These are phyloP conservation scores for Singerocomus inundabilis DNA, from an alignment of 1,284 basidiomycete genomes.

Conservation along the genomic window DNA sequence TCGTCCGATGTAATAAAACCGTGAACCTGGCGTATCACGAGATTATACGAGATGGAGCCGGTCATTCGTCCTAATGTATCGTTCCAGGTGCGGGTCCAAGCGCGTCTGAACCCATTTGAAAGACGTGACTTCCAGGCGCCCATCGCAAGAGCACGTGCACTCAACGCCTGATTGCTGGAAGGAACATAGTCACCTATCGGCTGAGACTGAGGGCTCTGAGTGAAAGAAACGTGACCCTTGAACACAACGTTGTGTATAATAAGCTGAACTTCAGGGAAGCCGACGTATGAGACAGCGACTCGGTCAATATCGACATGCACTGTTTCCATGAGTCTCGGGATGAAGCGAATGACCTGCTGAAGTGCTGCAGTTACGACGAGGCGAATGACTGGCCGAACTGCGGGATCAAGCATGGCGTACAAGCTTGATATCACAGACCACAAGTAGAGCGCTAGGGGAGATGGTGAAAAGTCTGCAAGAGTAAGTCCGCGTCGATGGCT, in stretches of 20 bases:
- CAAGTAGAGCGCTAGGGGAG: slow-evolving; percentile 49
- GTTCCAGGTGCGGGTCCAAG: slow-evolving; percentile 65
- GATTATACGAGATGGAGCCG: slow-evolving; percentile 49
- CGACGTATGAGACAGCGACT: slow-evolving; percentile 48
- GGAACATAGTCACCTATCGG: slow-evolving; percentile 26
- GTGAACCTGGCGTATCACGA: slow-evolving; percentile 50
- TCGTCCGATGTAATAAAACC: slow-evolving; percentile 37
- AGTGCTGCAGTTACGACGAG: slow-evolving; percentile 50
- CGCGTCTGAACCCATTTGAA: slow-evolving; percentile 55
- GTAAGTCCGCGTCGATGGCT: slow-evolving; percentile 46
- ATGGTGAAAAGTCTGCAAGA: slow-evolving; percentile 52
- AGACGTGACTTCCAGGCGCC: slow-evolving; percentile 61
- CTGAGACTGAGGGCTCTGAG: slow-evolving; percentile 43
- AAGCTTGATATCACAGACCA: slow-evolving; percentile 46
- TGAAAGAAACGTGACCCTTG: slow-evolving; percentile 54
- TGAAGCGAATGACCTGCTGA: slow-evolving; percentile 57
- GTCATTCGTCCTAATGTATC: slow-evolving; percentile 63
- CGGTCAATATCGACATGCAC: slow-evolving; percentile 65
- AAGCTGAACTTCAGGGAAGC: slow-evolving; percentile 50
- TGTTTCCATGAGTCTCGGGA: slow-evolving; percentile 63
- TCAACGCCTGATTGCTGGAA: slow-evolving; percentile 26
- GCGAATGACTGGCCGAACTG: slow-evolving; percentile 59
- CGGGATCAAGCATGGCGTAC: slow-evolving; percentile 54
- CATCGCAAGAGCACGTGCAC: slow-evolving; percentile 44
- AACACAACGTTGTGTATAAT: slow-evolving; percentile 50